phyloP scores from a whole-genome alignment of 169 alveolate genomes.

The Babesia ovata region DNA sequence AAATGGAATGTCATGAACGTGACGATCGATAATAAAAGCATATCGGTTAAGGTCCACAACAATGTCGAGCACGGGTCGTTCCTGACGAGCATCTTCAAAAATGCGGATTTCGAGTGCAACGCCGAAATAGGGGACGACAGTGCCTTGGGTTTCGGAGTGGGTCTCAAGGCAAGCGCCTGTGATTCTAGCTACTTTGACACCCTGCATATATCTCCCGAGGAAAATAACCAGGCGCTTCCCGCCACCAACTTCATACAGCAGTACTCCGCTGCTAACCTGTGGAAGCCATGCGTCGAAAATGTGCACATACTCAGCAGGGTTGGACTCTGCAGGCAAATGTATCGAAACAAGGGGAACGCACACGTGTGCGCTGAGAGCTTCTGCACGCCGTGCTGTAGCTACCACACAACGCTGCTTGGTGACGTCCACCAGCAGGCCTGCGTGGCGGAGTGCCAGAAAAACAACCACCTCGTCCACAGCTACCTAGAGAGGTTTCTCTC shows the following conservation, averaged over 20 bases:
- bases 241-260: slow-evolving; percentile 40
- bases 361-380: slow-evolving; percentile 68
- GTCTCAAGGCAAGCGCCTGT: slow-evolving; percentile 59
- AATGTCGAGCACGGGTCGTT: slow-evolving; percentile 58
- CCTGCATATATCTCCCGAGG: slow-evolving; percentile 41
- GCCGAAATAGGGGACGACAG: slow-evolving; percentile 23
- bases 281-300: slow-evolving; percentile 75
- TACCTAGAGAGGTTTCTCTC: slow-evolving; percentile 35
- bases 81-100: slow-evolving; percentile 27
- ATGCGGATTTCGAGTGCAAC: slow-evolving; percentile 37
- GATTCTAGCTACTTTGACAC: slow-evolving; percentile 62
- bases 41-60: slow-evolving; percentile 68
- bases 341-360: slow-evolving; percentile 63
- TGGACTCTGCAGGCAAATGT: slow-evolving; percentile 68
- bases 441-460: slow-evolving; percentile 67
- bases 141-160: slow-evolving; percentile 25
- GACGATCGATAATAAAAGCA: slow-evolving; percentile 42
- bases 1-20: slow-evolving; percentile 69
- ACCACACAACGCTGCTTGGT: slow-evolving; percentile 75
- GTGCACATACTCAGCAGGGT: slow-evolving; percentile 70
- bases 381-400: slow-evolving; percentile 74
- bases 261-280: slow-evolving; percentile 56
- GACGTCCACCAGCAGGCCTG: slow-evolving; percentile 70
- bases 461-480: slow-evolving; percentile 61
- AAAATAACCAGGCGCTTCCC: slow-evolving; percentile 8